Base-by-base conservation (phyloP, 345 rosid species). In the Ceriops tagal region DNA sequence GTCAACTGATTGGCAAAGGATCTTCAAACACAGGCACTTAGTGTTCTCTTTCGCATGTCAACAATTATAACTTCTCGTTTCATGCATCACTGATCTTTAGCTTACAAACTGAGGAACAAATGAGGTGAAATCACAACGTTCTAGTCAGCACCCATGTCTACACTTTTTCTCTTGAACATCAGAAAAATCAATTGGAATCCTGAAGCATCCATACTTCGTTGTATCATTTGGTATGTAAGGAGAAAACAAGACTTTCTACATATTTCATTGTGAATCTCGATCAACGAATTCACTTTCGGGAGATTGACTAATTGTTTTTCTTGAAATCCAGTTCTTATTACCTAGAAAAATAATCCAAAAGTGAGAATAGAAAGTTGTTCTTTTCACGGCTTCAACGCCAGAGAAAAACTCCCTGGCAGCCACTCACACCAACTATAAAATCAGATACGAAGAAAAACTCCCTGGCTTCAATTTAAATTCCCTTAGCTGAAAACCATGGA, bases 1-100 rank as follows among this genome's bases (percentile, higher is more conserved):
- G 87, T 86, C 39, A 84, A 78, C 81, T 88, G 69, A 73, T 59
- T 53, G 5, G 30, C 19, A 19, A 13, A 49, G 31, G 46, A 62
- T 13, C 27, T 67, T 49, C 34, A 21, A 27, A 20, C n/a, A 9
- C 26, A 47, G 20, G 20, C 32, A 31, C 18, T 53, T 61, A 37
- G 49, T 46, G 27, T 8, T 43, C 49, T 43, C 3, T 43, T 43
- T 43, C 46, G 3, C 46, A 39, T 39, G 46, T 39, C 18, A 43
- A 13, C 49, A 13, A 13, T 43, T 43, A 3, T 13, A 43, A 13
- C 4, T 43, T 75, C 35, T 43, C 20, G 46, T 59, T 73, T 61
- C 24, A 61, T 24, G 31, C 19, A 69, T 58, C 21, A 64, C 49
- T 70, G 21, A 69, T 63, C 46, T 53, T 53, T 8, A 46, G 27